phyloP scores from a whole-genome alignment of 768 basidiomycete species.

The Pluteus cervinus region DNA sequence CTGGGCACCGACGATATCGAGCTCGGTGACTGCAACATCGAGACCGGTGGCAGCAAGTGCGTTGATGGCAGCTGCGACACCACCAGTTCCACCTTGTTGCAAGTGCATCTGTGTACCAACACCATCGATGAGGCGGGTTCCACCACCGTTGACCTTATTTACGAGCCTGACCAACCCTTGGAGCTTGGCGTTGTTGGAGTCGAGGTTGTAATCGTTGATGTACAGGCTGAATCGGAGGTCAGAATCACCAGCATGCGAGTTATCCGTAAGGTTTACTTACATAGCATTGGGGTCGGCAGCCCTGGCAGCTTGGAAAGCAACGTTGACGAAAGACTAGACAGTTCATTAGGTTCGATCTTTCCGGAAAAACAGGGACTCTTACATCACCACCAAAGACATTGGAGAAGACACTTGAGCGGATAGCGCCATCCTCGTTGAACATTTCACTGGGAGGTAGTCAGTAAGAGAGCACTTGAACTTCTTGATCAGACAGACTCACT shows the following conservation, averaged over 20 bases:
- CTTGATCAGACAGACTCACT: constrained; percentile 18
- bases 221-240: constrained; percentile 18
- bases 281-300: constrained; percentile 43
- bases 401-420: constrained; percentile 41
- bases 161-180: constrained; percentile 35
- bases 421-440: constrained; percentile 44
- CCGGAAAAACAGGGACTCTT: no score
- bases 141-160: constrained; percentile 31
- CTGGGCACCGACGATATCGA: constrained; percentile 32
- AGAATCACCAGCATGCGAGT: neutral
- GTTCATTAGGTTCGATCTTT: no score
- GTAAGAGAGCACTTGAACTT: neutral
- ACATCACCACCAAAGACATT: constrained; percentile 44
- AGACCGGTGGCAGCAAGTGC: constrained; percentile 35
- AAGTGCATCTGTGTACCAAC: constrained; percentile 47
- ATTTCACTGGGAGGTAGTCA: constrained; percentile 31
- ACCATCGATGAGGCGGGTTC: constrained; percentile 40
- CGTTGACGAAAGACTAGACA: constrained; percentile 42
- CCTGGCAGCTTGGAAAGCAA: constrained; percentile 46
- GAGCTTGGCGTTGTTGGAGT: constrained; percentile 41
- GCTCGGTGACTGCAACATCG: constrained; percentile 45
- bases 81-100: constrained; percentile 34
- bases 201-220: constrained; percentile 45
- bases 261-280: constrained; percentile 13
- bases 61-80: constrained; percentile 34